Percentiles rank a stretch among this genome's conserved stretches.
Conservation (phyloP, 192 early-diverging fungal genomes). For the Rhizophlyctis rosea region DNA sequence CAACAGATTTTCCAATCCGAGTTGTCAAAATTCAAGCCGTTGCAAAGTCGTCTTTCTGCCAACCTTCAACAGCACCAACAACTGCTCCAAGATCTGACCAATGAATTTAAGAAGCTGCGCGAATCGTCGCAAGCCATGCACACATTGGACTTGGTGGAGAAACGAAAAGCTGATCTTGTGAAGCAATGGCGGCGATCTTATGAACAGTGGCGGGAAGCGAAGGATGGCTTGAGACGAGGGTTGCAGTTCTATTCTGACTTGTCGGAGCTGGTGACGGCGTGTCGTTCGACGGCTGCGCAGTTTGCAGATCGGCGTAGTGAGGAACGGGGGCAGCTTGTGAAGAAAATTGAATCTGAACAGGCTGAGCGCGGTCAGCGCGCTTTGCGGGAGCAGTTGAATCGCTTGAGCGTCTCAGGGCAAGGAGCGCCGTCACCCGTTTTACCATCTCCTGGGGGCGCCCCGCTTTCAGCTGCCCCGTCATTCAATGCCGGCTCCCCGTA, state of each 20-base stretch:
- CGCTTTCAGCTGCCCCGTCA: background rate
- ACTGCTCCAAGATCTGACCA: conserved; percentile 70
- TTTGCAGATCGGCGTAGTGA: conserved; percentile 58
- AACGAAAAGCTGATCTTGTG: conserved; percentile 63
- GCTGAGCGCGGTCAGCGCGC: conserved; percentile 60
- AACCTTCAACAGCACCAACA: conserved; percentile 72
- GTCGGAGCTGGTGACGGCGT: conserved; percentile 51
- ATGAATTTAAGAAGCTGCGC: conserved; percentile 63
- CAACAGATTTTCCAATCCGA: conserved; percentile 84
- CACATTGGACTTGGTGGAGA: conserved; percentile 60
- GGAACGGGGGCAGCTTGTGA: conserved; percentile 56
- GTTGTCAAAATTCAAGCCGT: conserved; percentile 83
- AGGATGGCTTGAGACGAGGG: conserved; percentile 65
- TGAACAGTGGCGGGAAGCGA: conserved; percentile 65
- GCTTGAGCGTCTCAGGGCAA: conserved; percentile 30
- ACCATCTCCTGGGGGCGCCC: background rate
- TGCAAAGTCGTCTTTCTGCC: conserved; percentile 69
- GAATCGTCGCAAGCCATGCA: conserved; percentile 36
- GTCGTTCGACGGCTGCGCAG: conserved; percentile 50
- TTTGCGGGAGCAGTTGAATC: conserved; percentile 59
- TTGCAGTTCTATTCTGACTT: conserved; percentile 69
- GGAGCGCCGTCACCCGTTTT: background rate
- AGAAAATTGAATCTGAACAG: conserved; percentile 48
- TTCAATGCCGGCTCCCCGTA: conserved; percentile 1
- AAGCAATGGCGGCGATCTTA: conserved; percentile 64